Conservation (phyloP, 148 eudicot genomes). For the Nepenthes mirabilis region DNA sequence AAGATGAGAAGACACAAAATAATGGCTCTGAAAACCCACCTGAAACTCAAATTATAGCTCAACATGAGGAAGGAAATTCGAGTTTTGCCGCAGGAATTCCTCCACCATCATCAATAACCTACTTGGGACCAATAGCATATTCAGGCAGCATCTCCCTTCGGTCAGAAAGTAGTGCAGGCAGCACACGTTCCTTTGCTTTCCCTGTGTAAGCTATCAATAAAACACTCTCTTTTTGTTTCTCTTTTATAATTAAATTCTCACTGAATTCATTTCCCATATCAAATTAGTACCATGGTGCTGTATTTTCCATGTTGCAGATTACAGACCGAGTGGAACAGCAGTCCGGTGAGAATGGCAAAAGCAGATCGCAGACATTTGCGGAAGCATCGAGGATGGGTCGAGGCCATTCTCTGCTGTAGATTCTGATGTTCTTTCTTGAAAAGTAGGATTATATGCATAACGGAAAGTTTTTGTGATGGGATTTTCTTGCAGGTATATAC, state of each 20-base stretch:
- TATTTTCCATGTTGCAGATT: slow-evolving; percentile 29
- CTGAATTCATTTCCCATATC: not conserved
- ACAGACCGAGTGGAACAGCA: slow-evolving; percentile 76
- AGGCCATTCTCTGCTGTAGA: slow-evolving; percentile 79
- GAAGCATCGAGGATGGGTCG: slow-evolving; percentile 61
- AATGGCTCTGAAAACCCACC: slow-evolving; percentile 16
- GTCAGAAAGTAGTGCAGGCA: slow-evolving; percentile 86
- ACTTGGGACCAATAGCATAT: slow-evolving; percentile 35
- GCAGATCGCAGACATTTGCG: slow-evolving; percentile 49
- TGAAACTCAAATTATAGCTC: slow-evolving; percentile 17
- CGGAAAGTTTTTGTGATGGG: not conserved
- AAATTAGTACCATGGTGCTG: not conserved
- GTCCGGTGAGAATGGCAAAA: slow-evolving; percentile 91
- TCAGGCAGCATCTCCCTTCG: slow-evolving; percentile 69
- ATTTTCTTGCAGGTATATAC: not conserved
- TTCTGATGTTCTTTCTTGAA: slow-evolving; percentile 21
- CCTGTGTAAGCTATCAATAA: slow-evolving; percentile 48
- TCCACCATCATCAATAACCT: slow-evolving; percentile 34
- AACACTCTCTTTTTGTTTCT: not conserved
- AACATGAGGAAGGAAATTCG: slow-evolving; percentile 16
- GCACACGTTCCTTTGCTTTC: slow-evolving; percentile 91
- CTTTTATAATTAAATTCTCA: no score
- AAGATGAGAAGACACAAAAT: slow-evolving; percentile 12
- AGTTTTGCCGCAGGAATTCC: slow-evolving; percentile 2
- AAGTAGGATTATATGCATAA: not conserved